These are phyloP conservation scores for Suillus plorans DNA, from an alignment of 768 basidiomycete genomes.

Conservation along the genomic window DNA sequence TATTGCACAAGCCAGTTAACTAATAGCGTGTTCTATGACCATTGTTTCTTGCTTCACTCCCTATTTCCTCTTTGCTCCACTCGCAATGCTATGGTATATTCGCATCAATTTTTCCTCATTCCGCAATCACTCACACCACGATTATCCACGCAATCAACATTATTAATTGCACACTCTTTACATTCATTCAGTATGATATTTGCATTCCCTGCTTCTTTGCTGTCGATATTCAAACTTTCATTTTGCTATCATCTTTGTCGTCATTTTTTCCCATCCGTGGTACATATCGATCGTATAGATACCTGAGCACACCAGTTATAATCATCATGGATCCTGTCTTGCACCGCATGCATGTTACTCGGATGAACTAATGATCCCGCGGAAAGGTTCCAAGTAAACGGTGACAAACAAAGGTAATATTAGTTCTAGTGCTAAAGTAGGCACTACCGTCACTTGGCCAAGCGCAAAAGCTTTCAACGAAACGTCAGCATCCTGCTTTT, in stretches of 20 bases:
- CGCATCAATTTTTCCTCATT: conserved; percentile 29
- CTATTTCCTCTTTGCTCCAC: conserved; percentile 19
- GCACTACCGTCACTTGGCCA: background rate
- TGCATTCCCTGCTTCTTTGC: conserved; percentile 25
- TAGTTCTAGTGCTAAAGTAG: conserved; percentile 8
- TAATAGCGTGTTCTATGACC: conserved; percentile 15
- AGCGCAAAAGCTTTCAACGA: conserved; percentile 5
- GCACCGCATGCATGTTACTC: background rate
- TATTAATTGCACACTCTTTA: conserved; percentile 34
- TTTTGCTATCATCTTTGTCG: conserved; percentile 20
- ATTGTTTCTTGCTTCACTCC: conserved; percentile 14
- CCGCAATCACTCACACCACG: conserved; percentile 29
- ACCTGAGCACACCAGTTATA: conserved; percentile 17
- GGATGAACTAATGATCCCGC: background rate
- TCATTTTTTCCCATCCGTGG: conserved; percentile 7
- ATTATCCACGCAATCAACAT: conserved; percentile 35
- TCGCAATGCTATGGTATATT: conserved; percentile 38
- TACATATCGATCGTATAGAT: conserved; percentile 18
- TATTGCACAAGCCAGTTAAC: conserved; percentile 25
- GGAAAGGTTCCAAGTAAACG: conserved; percentile 19
- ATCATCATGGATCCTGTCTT: conserved; percentile 15
- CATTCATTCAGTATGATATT: conserved; percentile 25
- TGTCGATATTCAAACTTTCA: conserved; percentile 31
- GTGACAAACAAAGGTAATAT: conserved; percentile 25
- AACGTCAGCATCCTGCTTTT: conserved; percentile 15